These are phyloP conservation scores for Mycena citricolor DNA, from an alignment of 1,284 basidiomycete genomes.

Conservation along the genomic window DNA sequence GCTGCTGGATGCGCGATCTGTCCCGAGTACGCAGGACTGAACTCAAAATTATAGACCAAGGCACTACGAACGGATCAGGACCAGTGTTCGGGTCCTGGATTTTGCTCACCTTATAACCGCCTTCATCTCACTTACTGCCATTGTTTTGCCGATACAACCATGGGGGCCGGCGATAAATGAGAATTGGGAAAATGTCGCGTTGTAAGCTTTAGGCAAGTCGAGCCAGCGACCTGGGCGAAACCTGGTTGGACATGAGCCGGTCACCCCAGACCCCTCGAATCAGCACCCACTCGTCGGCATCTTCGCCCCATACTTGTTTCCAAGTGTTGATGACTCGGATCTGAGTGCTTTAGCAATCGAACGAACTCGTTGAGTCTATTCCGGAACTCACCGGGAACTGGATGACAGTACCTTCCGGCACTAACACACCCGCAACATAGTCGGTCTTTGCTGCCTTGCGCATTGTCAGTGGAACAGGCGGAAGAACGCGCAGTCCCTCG, in stretches of 20 bases:
- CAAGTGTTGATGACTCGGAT: constrained; percentile 51
- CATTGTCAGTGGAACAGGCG: constrained; percentile 48
- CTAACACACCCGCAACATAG: constrained; percentile 43
- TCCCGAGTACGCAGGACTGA: constrained; percentile 40
- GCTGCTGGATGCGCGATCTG: constrained; percentile 39
- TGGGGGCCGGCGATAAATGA: constrained; percentile 50
- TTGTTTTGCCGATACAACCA: constrained; percentile 50
- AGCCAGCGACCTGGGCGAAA: constrained; percentile 46
- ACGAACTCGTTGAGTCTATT: too few relatives aligned
- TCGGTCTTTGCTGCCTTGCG: constrained; percentile 43
- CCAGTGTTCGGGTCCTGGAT: too few relatives aligned
- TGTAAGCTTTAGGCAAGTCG: constrained; percentile 37
- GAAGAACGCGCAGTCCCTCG: constrained; percentile 42
- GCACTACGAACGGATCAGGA: constrained; percentile 27
- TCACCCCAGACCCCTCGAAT: not conserved
- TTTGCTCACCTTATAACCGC: too few relatives aligned
- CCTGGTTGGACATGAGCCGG: constrained; percentile 23
- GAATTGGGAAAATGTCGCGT: constrained; percentile 38
- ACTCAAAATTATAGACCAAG: constrained; percentile 42
- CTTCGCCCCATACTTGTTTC: constrained; percentile 45
- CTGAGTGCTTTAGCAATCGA: constrained; percentile 25
- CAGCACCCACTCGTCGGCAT: constrained; percentile 41
- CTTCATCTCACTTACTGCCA: constrained; percentile 56
- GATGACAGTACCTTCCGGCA: constrained; percentile 47
- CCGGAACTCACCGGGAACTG: constrained; percentile 43